These are phyloP conservation scores for Dalbergia cochinchinensis DNA, from an alignment of 306 rosid genomes.

Conservation along the genomic window DNA sequence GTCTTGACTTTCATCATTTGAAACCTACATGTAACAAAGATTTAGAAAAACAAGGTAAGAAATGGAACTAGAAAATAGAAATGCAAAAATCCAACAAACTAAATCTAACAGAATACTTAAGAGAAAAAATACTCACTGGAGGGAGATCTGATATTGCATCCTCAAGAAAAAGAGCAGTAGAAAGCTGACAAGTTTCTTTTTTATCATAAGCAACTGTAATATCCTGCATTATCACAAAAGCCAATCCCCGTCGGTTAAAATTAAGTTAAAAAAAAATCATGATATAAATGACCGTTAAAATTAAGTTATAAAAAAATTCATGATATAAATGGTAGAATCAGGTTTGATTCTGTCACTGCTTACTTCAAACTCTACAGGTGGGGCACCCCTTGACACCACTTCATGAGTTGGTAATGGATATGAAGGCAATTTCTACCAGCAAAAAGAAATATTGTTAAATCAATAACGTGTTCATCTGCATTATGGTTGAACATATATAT, in stretches of 20 bases:
- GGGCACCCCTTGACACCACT: constrained; percentile 45
- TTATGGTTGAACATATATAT: neutral
- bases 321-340: neutral
- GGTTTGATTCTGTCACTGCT: constrained; percentile 11
- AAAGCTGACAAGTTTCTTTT: constrained; percentile 42
- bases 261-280: neutral
- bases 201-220: constrained; percentile 48
- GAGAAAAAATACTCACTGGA: constrained; percentile 37
- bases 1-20: constrained; percentile 48
- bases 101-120: neutral
- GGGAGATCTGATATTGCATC: constrained; percentile 62
- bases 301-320: no score
- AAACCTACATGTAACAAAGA: constrained; percentile 30
- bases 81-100: neutral
- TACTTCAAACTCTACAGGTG: constrained; percentile 57
- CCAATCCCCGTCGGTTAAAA: neutral
- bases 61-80: constrained; percentile 14
- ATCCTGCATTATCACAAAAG: constrained; percentile 43
- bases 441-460: neutral
- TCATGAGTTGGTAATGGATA: constrained; percentile 64
- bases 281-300: neutral
- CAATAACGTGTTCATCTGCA: neutral
- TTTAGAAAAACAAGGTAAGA: neutral
- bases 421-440: constrained; percentile 53
- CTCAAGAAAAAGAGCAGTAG: constrained; percentile 43